Evolutionary conservation across 2,329 filamentous ascomycete genomes (phyloP), one percentile per base, ranked within the genome.

Genomic region (Cladosporium velox): DNA sequence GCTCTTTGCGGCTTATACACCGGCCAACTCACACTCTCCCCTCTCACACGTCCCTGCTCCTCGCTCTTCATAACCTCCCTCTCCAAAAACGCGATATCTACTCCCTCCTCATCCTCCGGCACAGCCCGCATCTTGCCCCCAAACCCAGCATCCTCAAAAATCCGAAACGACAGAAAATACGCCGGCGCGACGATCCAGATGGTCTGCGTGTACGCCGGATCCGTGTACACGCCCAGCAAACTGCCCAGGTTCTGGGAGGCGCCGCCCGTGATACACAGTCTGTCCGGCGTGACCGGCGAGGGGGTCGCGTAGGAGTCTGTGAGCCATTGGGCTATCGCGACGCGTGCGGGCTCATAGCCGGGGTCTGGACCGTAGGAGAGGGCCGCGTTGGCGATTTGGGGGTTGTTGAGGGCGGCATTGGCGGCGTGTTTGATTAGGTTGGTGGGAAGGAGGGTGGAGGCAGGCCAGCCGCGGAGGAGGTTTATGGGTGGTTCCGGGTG

Each of bases 151-250:
- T 97, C 93, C 66, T 91, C 88, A 73, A 97, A 93, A 65, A 96
- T 91, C n/a, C 89, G 85, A 73, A 91, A 93, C 0, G 89, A 91
- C n/a, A 96, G 82, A 77, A 92, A 91, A 75, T 96, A 97, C 57
- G 90, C 90, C 4, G 93, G 93, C 24, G 90, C 88, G 1, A 93
- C 87, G 78, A 93, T 86, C 90, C 91, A 97, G 11, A 96, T 83
- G 70, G 87, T 87, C 55, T 85, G 82, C 1, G 93, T 97, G 73
- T 88, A 90, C 2, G 82, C 78, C 0, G 91, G 90, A 76, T 97
- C 93, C 0, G 92, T 91, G 74, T 90, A 97, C 34, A 90, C 90
- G 76, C 90, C 87, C 59, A 97, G 80, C 4, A 96, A 80, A 73
- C 88, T 90, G 0, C 90, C 92, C 2, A 96, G 77, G 74, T 89